phyloP scores from a whole-genome alignment of 2,329 filamentous ascomycete genomes.

The Trichophyton simii region DNA sequence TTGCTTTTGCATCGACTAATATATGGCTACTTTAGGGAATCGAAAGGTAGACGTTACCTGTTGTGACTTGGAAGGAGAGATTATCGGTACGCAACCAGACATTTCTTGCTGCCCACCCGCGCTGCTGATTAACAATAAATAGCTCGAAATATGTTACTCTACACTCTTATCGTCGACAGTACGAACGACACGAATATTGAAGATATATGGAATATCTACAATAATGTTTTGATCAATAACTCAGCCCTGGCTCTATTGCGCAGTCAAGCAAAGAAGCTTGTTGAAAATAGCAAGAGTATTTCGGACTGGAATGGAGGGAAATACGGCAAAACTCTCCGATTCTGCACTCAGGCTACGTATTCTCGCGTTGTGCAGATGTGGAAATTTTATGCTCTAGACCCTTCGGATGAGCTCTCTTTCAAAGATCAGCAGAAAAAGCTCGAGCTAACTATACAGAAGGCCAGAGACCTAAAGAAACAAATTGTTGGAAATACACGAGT shows the following conservation, averaged over 20 bases:
- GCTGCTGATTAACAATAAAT: constrained; percentile 15
- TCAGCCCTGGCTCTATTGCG: constrained; percentile 27
- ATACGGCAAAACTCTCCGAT: constrained; percentile 37
- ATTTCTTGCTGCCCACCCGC: background rate
- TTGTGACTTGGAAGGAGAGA: constrained; percentile 41
- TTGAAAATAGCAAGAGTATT: constrained; percentile 27
- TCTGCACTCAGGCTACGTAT: constrained; percentile 41
- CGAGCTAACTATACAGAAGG: background rate
- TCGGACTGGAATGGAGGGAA: constrained; percentile 34
- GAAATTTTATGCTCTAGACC: constrained; percentile 21
- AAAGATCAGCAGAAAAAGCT: constrained; percentile 3
- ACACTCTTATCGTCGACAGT: constrained; percentile 40
- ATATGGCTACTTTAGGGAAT: background rate
- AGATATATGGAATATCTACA: constrained; percentile 44
- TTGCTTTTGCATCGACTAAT: background rate
- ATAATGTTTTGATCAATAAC: constrained; percentile 38
- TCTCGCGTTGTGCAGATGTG: constrained; percentile 26
- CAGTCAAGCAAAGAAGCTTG: constrained; percentile 35
- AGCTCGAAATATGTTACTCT: constrained; percentile 46
- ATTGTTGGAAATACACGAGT: background rate
- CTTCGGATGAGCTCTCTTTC: background rate
- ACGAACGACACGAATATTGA: constrained; percentile 17
- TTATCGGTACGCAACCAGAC: constrained; percentile 34
- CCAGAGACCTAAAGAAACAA: constrained; percentile 15
- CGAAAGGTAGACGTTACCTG: constrained; percentile 44